These are phyloP conservation scores for Fonsecaea erecta DNA, from an alignment of 2,329 filamentous ascomycete genomes.

Conservation along the genomic window DNA sequence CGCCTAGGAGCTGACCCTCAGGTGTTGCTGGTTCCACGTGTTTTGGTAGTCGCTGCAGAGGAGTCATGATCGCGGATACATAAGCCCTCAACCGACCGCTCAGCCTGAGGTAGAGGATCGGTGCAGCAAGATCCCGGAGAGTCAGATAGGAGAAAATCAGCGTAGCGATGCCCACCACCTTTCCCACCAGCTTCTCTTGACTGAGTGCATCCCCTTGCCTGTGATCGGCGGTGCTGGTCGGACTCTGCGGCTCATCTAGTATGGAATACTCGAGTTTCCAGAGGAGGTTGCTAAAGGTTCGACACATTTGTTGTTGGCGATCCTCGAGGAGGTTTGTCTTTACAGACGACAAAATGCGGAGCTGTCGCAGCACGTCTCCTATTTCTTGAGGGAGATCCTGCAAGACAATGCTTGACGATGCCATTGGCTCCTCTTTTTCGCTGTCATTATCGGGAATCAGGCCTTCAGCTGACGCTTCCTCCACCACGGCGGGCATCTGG, in stretches of 20 bases:
- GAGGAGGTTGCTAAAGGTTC: constrained; percentile 23
- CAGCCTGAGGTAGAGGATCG: constrained; percentile 22
- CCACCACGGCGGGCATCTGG: constrained; percentile 13
- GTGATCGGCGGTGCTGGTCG: not conserved
- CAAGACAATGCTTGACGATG: constrained; percentile 2
- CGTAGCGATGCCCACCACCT: constrained; percentile 14
- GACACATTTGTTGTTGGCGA: constrained; percentile 18
- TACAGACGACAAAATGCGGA: constrained; percentile 20
- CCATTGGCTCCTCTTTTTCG: not conserved
- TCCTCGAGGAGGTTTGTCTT: constrained; percentile 13
- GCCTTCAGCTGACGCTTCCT: not conserved
- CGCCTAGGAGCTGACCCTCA: not conserved
- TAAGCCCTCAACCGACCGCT: constrained; percentile 10
- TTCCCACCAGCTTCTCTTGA: not conserved
- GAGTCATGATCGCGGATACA: constrained; percentile 1
- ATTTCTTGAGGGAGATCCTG: constrained; percentile 9
- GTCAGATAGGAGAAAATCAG: constrained; percentile 25
- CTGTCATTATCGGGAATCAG: not conserved
- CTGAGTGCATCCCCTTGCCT: no score
- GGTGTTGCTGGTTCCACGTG: not conserved
- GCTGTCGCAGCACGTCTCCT: constrained; percentile 13
- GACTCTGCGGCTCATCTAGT: constrained; percentile 4
- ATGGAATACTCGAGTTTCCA: constrained; percentile 29
- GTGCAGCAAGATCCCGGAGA: constrained; percentile 25
- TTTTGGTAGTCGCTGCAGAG: not conserved